Evolutionary conservation across 2,329 filamentous ascomycete genomes (phyloP).

Genomic region (Trichoderma koningiopsis): DNA sequence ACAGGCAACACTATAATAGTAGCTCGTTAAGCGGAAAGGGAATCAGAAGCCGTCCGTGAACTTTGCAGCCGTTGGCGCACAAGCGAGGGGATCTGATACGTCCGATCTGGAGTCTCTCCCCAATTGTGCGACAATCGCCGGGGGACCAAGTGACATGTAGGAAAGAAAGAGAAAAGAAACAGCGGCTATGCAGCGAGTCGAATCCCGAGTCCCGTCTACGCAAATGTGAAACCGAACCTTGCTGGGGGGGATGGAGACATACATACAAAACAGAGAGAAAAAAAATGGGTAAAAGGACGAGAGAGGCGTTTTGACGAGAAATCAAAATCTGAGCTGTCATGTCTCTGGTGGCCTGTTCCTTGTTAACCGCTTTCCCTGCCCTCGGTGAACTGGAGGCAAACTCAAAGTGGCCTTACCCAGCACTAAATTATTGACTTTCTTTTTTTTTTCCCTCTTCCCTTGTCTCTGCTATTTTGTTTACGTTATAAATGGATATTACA

Average conservation of each 20-base stretch:
- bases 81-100: slow-evolving; percentile 4
- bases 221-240: background rate
- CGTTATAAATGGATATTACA: background rate
- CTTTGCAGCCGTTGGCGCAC: slow-evolving; percentile 2
- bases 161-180: background rate
- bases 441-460: background rate
- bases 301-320: background rate
- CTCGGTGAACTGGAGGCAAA: background rate
- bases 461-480: background rate
- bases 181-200: slow-evolving; percentile 5
- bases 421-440: background rate
- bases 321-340: background rate
- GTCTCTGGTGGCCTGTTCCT: background rate
- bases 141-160: background rate
- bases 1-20: background rate
- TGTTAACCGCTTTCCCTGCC: background rate
- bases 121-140: background rate
- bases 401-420: background rate
- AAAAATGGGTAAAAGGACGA: background rate
- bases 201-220: background rate
- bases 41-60: background rate
- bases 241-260: background rate
- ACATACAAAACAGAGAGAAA: background rate
- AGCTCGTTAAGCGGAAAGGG: background rate
- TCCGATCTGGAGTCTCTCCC: background rate